Conservation (phyloP, 352 stramenopile species). For the Albugo laibachii region DNA sequence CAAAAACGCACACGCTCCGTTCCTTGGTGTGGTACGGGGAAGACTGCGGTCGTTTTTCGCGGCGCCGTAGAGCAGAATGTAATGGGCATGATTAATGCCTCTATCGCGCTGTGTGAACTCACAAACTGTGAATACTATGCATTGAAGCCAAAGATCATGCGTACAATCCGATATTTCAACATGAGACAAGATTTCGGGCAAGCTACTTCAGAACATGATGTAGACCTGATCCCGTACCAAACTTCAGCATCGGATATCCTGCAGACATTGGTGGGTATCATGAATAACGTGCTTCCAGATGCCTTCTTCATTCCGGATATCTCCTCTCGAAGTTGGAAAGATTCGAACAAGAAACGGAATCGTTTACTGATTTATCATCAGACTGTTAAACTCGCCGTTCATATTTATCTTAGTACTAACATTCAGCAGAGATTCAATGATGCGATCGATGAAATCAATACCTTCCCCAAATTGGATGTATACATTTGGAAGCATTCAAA, state of each 20-base stretch:
- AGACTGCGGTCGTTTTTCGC: slow-evolving; percentile 30
- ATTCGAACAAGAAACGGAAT: slow-evolving; percentile 8
- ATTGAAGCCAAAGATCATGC: slow-evolving; percentile 28
- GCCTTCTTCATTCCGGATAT: slow-evolving; percentile 22
- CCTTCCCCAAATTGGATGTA: no score
- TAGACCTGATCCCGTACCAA: slow-evolving; percentile 19
- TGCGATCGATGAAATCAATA: no score
- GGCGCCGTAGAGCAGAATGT: slow-evolving; percentile 26
- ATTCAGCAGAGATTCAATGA: slow-evolving; percentile 12
- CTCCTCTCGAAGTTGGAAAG: slow-evolving; percentile 8
- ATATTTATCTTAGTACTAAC: slow-evolving; percentile 23
- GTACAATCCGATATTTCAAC: slow-evolving; percentile 32
- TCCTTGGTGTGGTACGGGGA: slow-evolving; percentile 20
- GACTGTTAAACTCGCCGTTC: slow-evolving; percentile 17
- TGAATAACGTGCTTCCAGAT: slow-evolving; percentile 28
- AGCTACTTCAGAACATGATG: background rate
- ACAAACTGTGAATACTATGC: slow-evolving; percentile 31
- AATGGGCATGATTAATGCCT: slow-evolving; percentile 15
- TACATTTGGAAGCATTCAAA: no score
- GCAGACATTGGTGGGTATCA: slow-evolving; percentile 22
- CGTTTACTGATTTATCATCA: slow-evolving; percentile 26
- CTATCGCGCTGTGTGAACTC: slow-evolving; percentile 16
- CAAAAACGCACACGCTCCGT: no score
- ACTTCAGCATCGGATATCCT: slow-evolving; percentile 25
- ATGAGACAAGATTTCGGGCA: slow-evolving; percentile 38